Evolutionary conservation across 345 rosid species (phyloP), one percentile per base, ranked within the genome.

Genomic region (Sapria himalayana): DNA sequence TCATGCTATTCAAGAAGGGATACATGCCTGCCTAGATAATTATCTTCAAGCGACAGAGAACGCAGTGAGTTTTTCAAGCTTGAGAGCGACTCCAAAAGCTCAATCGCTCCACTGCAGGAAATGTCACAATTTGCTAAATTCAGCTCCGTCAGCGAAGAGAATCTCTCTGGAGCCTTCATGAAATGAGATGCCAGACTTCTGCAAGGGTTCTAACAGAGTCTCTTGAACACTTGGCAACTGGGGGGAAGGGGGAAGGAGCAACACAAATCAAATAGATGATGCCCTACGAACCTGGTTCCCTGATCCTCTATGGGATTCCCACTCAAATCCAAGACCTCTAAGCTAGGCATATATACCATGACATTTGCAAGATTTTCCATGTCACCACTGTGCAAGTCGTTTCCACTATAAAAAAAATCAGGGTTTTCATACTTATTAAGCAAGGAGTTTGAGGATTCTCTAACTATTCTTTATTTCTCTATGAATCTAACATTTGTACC

Each of bases 241-340:
- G 15, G 21, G 4, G 7, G 49, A 51, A 52, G 24, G 31, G 48
- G n/a, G n/a, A n/a, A n/a, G n/a, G n/a, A n/a, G n/a, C n/a, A n/a
- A n/a, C n/a, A n/a, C n/a, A n/a, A n/a, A n/a, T n/a, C n/a, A n/a
- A n/a, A n/a, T n/a, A n/a, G n/a, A n/a, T n/a, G n/a, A 53, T 14
- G 49, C 36, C 25, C 29, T 45, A 48, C 62, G 38, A 48, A 86
- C 98, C 93, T 72, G 51, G 78, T 58, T 37, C 93, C 94, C 45
- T 59, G 60, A 58, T 79, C 85, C 58, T 52, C 67, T 45, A 86
- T 70, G 43, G 85, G 74, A 60, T 86, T 86, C 36, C 81, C 93
- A 40, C 98, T 66, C 39, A 86, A 36, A 70, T 86, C 80, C 42
- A 86, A 66, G 55, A 50, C 46, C 66, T 62, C 74, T 73, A 86